Base-by-base conservation (phyloP, 352 stramenopile species). In the Elongisporangium prolatum region DNA sequence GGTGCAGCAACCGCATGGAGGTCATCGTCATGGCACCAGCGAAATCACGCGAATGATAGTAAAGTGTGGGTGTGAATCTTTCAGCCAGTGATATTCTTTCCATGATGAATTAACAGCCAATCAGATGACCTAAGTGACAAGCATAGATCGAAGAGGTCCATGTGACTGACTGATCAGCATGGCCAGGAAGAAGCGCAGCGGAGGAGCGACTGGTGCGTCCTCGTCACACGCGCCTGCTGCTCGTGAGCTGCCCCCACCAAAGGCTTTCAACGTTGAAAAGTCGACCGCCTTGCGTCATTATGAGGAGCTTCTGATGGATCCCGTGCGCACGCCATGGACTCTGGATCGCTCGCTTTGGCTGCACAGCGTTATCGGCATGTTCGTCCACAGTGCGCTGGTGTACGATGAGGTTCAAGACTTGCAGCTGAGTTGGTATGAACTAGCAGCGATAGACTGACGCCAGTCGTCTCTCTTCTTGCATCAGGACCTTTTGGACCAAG, bases 401-500 rank as follows among this genome's bases (percentile, higher is more conserved):
- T 67, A 69, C 40, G 64, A 78, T 17, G 24, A 70, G 72, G 77
- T 88, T n/a, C n/a, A n/a, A n/a, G n/a, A n/a, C n/a, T n/a, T n/a
- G n/a, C n/a, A n/a, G n/a, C n/a, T n/a, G n/a, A n/a, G n/a, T n/a
- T n/a, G n/a, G n/a, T n/a, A n/a, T n/a, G n/a, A n/a, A n/a, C n/a
- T n/a, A n/a, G n/a, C n/a, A 51, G 16, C 9, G 11, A 21, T 11
- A 14, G 37, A 34, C 21, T 58, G 14, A 22, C 16, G 40, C n/a
- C 34, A 13, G 17, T 11, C n/a, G n/a, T 11, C 22, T 25, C 37
- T 38, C 10, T 13, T 4, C 10, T 25, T 17, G 18, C 16, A 50
- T 3, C 40, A 87, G 77, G 54, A 54, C 24, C 61, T 80, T 6
- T 59, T 54, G 11, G 66, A 8, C 5, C n/a, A 64, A 5, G 69